Evolutionary conservation across 2,329 filamentous ascomycete species (phyloP).

Genomic region (Metarhizium humberi): DNA sequence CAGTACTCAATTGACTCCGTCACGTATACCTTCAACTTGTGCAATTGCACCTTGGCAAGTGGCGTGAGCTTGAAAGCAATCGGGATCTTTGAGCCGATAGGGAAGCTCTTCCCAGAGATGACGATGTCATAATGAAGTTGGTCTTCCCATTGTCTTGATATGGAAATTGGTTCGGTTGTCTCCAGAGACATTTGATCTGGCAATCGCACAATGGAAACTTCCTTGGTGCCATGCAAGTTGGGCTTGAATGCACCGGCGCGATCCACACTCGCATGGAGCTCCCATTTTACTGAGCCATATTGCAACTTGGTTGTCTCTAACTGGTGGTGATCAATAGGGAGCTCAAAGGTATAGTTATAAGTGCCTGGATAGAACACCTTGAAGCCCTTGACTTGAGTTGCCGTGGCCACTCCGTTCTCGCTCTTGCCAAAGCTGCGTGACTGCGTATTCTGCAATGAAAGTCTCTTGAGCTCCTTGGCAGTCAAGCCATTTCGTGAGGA

Average conservation of each 20-base stretch:
- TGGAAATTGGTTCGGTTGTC: conserved; percentile 87
- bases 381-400: conserved; percentile 60
- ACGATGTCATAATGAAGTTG: conserved; percentile 94
- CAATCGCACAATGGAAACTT: conserved; percentile 75
- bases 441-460: conserved; percentile 73
- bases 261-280: conserved; percentile 76
- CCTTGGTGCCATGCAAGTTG: conserved; percentile 73
- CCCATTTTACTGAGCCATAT: conserved; percentile 79
- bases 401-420: conserved; percentile 56
- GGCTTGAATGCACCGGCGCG: conserved; percentile 83
- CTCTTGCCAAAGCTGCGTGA: conserved; percentile 79
- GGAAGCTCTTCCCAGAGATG: conserved; percentile 92
- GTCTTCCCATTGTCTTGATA: conserved; percentile 89
- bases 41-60: conserved; percentile 84
- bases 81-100: conserved; percentile 76
- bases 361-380: conserved; percentile 71
- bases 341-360: conserved; percentile 67
- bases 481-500: conserved; percentile 19
- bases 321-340: conserved; percentile 80
- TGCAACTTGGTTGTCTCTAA: conserved; percentile 84
- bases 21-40: conserved; percentile 83
- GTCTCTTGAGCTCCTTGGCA: conserved; percentile 49
- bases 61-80: conserved; percentile 93
- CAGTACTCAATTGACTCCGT: conserved; percentile 90
- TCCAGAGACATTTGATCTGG: conserved; percentile 83